Evolutionary conservation across 345 rosid genomes (phyloP).

Genomic region (Lenwebbia sp.): DNA sequence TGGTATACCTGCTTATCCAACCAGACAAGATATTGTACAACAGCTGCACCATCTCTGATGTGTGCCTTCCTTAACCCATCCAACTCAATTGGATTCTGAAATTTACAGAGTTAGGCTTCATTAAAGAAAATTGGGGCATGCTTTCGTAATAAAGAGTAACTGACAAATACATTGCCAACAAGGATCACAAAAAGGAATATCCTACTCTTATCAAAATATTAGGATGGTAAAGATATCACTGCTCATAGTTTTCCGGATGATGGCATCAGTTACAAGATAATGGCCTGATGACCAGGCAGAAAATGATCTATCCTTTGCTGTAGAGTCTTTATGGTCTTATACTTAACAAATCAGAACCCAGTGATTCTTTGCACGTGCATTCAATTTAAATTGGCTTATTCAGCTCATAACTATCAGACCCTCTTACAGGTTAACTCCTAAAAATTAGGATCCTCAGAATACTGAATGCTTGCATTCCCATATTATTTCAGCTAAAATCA

Average conservation of each 20-base stretch:
- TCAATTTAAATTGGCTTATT: neutral
- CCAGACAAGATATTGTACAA: slow-evolving; percentile 93
- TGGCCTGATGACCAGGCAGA: neutral
- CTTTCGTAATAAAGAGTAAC: neutral
- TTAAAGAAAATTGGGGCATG: neutral
- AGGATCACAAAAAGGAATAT: neutral
- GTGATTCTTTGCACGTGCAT: neutral
- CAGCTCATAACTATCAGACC: neutral
- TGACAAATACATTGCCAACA: neutral
- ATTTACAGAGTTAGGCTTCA: neutral
- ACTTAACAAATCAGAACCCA: neutral
- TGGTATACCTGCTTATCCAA: slow-evolving; percentile 66
- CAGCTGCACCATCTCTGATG: slow-evolving; percentile 95
- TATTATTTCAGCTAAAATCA: neutral
- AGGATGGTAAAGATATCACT: neutral
- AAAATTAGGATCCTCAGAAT: neutral
- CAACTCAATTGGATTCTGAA: slow-evolving; percentile 79
- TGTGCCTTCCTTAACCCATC: slow-evolving; percentile 85
- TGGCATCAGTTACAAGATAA: neutral
- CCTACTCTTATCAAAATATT: neutral
- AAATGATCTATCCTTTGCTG: neutral
- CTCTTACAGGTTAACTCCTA: neutral
- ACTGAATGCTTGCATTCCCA: neutral
- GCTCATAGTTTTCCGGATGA: neutral
- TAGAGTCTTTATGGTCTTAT: neutral